Evolutionary conservation across 176 grass and related monocot genomes (phyloP), one percentile per base, ranked within the genome.

Genomic region (Thalia dealbata): DNA sequence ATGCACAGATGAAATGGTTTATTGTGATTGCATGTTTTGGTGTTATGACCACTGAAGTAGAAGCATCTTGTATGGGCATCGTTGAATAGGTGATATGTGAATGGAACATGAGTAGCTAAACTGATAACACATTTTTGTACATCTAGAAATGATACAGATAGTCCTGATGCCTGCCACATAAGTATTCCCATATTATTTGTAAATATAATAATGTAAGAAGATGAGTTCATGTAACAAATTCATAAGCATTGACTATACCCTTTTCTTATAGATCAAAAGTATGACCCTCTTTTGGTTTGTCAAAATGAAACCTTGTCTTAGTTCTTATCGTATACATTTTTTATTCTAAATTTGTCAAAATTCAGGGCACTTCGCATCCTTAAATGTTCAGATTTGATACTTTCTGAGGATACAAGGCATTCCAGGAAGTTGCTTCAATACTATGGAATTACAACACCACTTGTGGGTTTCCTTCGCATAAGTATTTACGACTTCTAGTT

Each of bases 371-470:
- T 97, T 55, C 93, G 87, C 66, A 77, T 97, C 50, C 93, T 97
- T 67, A 92, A 88, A 84, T 97, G 78, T 67, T 87, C 83, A 69
- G 52, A 84, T 86, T 83, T 92, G 6, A 91, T 92, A 90, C 90
- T 97, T 28, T 84, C 93, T 18, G 93, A 97, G 82, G 93, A 97
- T 76, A 97, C 93, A 59, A 84, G 93, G 72, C 93, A 97, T 88
- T 97, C 93, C 52, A 86, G 89, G 66, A 96, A 88, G 76, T 78
- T 96, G 73, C 93, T 96, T 90, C 89, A 88, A 32, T 78, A 96
- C 73, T 97, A 92, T 75, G 84, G 82, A 28, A 97, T 97, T 70
- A 97, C 86, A 73, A 92, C 89, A 84, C 89, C 93, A 74, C 87
- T 97, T 74, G 93, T 92, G 73, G 90, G 87, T 79, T 63, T 75